A percentile compares a stretch with the other conserved stretches of the same genome.
These are phyloP conservation scores for Lolium perenne DNA, from an alignment of 176 grass and related monocot species.

Conservation along the genomic window DNA sequence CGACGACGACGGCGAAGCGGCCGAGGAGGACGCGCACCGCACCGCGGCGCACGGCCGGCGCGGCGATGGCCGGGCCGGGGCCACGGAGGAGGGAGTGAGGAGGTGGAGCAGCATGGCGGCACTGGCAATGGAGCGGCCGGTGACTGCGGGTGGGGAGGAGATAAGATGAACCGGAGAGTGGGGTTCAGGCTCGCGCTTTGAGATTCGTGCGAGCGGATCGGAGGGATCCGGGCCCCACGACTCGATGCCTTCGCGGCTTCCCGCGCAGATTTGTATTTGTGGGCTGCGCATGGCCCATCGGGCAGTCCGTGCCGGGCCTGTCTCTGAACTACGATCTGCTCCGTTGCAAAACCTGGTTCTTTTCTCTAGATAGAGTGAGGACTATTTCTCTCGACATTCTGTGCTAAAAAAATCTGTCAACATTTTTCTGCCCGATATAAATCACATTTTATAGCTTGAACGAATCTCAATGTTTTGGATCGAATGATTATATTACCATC, in stretches of 20 bases:
- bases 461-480: neutral
- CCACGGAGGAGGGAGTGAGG: constrained; percentile 28
- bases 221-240: neutral
- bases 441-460: neutral
- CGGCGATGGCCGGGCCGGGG: constrained; percentile 7
- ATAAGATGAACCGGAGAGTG: constrained; percentile 34
- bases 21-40: constrained; percentile 44
- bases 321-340: neutral
- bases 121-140: neutral
- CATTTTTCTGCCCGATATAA: neutral
- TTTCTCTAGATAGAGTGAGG: neutral
- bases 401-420: neutral
- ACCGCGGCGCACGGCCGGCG: neutral
- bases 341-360: neutral
- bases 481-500: neutral
- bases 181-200: constrained; percentile 1
- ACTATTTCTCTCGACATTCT: neutral
- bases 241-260: constrained; percentile 15
- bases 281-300: constrained; percentile 7
- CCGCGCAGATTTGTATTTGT: constrained; percentile 63
- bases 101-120: constrained; percentile 66
- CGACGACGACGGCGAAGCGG: neutral
- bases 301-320: neutral
- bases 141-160: constrained; percentile 28
- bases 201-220: constrained; percentile 40